A percentile compares a stretch with the other conserved stretches of the same genome.
These are phyloP conservation scores for Paulownia fortunei DNA, from an alignment of 257 asterid genomes.

Conservation along the genomic window DNA sequence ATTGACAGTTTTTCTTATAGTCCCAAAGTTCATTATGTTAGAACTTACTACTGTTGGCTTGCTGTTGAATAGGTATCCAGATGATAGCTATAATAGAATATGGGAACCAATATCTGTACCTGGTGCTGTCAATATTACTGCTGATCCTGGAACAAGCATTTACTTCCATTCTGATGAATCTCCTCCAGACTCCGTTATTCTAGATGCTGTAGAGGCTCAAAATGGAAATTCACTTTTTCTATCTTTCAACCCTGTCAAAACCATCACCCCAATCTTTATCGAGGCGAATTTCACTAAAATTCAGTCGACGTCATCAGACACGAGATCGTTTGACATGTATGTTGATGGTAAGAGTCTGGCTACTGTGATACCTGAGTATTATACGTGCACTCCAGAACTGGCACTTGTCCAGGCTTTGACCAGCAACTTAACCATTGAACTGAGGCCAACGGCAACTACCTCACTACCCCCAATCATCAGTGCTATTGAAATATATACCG, in stretches of 20 bases:
- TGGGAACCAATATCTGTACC: conserved; percentile 10
- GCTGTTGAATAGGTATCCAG: background rate
- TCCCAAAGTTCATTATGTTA: too few species aligned
- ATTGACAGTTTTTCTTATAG: too few species aligned
- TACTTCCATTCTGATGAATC: background rate
- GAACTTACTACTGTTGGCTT: too few species aligned
- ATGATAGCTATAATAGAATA: conserved; percentile 16
- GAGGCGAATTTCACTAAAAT: conserved; percentile 30
- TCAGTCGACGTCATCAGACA: background rate
- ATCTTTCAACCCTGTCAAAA: background rate
- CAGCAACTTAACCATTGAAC: conserved; percentile 24
- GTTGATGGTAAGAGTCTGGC: background rate
- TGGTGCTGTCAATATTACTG: background rate
- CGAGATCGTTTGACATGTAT: conserved; percentile 3
- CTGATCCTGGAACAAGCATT: background rate
- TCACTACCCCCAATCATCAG: conserved; percentile 32
- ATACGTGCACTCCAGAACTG: background rate
- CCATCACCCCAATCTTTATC: background rate
- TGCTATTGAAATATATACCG: conserved; percentile 29
- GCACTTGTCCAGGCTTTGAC: background rate
- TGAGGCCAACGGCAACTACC: conserved; percentile 9
- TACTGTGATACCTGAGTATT: background rate
- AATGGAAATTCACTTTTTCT: conserved; percentile 2
- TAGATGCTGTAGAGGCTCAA: conserved; percentile 21
- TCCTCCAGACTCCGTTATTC: conserved; percentile 8